A percentile compares a stretch with the other conserved stretches of the same genome.
Evolutionary conservation across 2,329 filamentous ascomycete genomes (phyloP).

Genomic region (Penicillium sp.): DNA sequence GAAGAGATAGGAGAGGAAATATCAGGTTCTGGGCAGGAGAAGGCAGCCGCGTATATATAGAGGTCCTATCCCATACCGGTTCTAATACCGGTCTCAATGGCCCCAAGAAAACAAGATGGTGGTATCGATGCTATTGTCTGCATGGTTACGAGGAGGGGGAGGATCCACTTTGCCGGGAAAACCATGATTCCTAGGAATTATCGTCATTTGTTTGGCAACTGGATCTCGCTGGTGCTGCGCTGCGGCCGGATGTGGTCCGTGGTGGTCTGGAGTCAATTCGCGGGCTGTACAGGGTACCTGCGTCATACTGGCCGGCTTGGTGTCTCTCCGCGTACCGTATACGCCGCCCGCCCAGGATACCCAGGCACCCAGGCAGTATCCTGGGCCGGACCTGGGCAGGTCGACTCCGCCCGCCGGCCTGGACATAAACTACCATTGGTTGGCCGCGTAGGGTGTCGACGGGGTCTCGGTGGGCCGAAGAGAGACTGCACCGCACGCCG

Average conservation of each 20-base stretch:
- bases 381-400: neutral
- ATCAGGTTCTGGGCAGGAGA: conserved; percentile 9
- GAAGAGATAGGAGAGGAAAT: conserved; percentile 9
- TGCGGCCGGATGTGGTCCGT: conserved; percentile 12
- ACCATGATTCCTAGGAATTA: conserved; percentile 44
- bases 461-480: conserved; percentile 18
- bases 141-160: conserved; percentile 12
- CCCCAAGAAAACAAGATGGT: conserved; percentile 12
- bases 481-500: conserved; percentile 25
- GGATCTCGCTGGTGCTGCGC: conserved; percentile 12
- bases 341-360: conserved; percentile 7
- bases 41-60: conserved; percentile 24
- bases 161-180: conserved; percentile 35
- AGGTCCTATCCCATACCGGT: conserved; percentile 15
- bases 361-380: neutral
- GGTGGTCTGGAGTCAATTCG: conserved; percentile 10
- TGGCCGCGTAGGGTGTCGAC: conserved; percentile 11
- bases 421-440: conserved; percentile 8
- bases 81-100: conserved; percentile 11
- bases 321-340: conserved; percentile 21
- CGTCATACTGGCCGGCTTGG: conserved; percentile 16
- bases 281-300: conserved; percentile 26
- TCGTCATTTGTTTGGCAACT: conserved; percentile 38
- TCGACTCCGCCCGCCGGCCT: conserved; percentile 5
- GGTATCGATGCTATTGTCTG: conserved; percentile 19